Conservation (phyloP, 2,329 filamentous ascomycete species). For the Neophaeococcomyces mojaviensis region DNA sequence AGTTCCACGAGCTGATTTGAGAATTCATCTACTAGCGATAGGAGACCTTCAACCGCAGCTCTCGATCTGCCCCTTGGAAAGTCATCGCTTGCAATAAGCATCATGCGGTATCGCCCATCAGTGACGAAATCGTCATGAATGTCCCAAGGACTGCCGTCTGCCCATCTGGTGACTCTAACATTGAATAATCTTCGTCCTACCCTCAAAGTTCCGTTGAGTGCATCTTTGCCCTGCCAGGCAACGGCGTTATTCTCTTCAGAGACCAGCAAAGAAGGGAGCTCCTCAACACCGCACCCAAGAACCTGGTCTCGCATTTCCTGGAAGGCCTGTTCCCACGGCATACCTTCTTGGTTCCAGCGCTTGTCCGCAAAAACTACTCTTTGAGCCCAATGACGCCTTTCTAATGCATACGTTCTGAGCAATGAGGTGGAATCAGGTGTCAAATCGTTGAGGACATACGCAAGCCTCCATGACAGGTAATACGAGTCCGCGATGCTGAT, state of each 20-base stretch:
- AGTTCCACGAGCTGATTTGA: constrained; percentile 28
- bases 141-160: constrained; percentile 30
- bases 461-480: constrained; percentile 51
- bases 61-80: constrained; percentile 26
- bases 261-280: no score
- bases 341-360: no score
- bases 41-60: constrained; percentile 22
- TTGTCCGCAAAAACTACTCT: no score
- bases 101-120: constrained; percentile 32
- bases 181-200: constrained; percentile 31
- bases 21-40: constrained; percentile 23
- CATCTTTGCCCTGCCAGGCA: constrained; percentile 25
- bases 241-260: no score
- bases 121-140: constrained; percentile 33
- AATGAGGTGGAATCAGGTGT: constrained; percentile 10
- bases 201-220: constrained; percentile 28
- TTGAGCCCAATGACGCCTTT: no score
- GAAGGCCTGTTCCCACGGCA: no score
- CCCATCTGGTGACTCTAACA: constrained; percentile 29
- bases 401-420: no score
- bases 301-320: no score
- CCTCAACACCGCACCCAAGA: no score
- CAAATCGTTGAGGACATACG: constrained; percentile 38
- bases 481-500: constrained; percentile 59
- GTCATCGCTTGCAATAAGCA: constrained; percentile 30